Base-by-base conservation (phyloP, 331 rosid genomes). In the Quercus lobata region DNA sequence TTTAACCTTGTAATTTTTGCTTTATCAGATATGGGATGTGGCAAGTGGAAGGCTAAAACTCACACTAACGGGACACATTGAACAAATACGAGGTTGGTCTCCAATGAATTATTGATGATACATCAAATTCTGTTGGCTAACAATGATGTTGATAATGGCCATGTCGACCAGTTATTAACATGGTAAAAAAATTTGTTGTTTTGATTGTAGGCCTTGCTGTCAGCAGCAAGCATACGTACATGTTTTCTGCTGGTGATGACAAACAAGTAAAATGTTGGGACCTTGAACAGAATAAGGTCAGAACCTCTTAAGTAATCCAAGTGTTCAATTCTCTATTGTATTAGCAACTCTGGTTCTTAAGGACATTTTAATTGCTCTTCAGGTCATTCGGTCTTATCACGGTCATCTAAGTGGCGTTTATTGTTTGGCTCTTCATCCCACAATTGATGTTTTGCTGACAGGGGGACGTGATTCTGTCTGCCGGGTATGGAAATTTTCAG, bases 181-280 rank as follows among this genome's bases (percentile, higher is more conserved):
- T 80, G 73, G 57, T 57, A 32, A 68, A 55, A 19, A 19, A 25
- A 56, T 19, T 10, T 71, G 72, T 63, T 77, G 76, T 78, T 74
- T 65, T 71, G 17, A 49, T 80, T 34, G 66, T 87, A 96, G 99
- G 99, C 81, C 99, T 96, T 78, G 98, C 98, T 78, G 84, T 96
- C 74, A 93, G 99, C 86, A 73, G 34, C 83, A 96, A 81, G 76
- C 99, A 96, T 83, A 96, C 99, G 7, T 93, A 93, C 82, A 96
- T 96, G 99, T 96, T 96, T 76, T 96, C 99, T 83, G 98, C 97
- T 53, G 99, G 99, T 77, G 99, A 96, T 11, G 99, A 96, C 79
- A 96, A 96, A 72, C 98, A 89, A 90, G 99, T 96, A 55, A 96
- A 96, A 91, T 96, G 99, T 84, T 95, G 99, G 99, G 99, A 95